Evolutionary conservation across 208 protist genomes (phyloP), one percentile per base, ranked within the genome.

Genomic region (Tritrichomonas foetus): DNA sequence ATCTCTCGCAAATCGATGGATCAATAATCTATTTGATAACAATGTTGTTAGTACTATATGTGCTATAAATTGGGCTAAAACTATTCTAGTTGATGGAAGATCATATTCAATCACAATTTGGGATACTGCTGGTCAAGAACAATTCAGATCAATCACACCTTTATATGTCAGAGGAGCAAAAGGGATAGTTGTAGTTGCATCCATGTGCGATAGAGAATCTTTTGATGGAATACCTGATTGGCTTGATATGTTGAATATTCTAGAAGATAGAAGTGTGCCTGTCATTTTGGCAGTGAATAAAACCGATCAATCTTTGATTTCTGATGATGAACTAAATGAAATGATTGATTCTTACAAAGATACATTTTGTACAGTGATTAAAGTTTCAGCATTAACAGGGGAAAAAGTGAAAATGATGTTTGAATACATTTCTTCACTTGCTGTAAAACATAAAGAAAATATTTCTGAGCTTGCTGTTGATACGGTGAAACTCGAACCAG

Each of bases 71-170:
- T 25, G 50, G n/a, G 27, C 27, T 20, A 82, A 82, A 82, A 36
- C n/a, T 11, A 36, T 82, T 30, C n/a, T 0, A 30, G 14, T 47
- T 8, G 41, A 82, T 20, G 41, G 50, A 30, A 1, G 8, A 30
- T n/a, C n/a, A 20, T 50, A 50, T 0, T n/a, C 47, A 50, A 50
- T 82, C 11, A 50, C 33, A 11, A 33, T 82, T 49, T 82, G 74
- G 74, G 74, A 82, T 53, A 82, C 74, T n/a, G 33, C 74, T n/a
- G 74, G 74, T 0, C 74, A 82, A 50, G 74, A 82, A 53, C 74
- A 53, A 41, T 82, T 82, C 25, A 47, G 41, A 82, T 49, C 74
- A 82, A 47, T 82, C 30, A 36, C 74, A 49, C 74, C 74, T 20
- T 30, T 82, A n/a, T 82, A 82, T 25, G 74, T 82, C 50, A 1